A percentile compares a stretch with the other conserved stretches of the same genome.
Conservation (phyloP, 768 basidiomycete genomes). For the Mycena albidolilacea region DNA sequence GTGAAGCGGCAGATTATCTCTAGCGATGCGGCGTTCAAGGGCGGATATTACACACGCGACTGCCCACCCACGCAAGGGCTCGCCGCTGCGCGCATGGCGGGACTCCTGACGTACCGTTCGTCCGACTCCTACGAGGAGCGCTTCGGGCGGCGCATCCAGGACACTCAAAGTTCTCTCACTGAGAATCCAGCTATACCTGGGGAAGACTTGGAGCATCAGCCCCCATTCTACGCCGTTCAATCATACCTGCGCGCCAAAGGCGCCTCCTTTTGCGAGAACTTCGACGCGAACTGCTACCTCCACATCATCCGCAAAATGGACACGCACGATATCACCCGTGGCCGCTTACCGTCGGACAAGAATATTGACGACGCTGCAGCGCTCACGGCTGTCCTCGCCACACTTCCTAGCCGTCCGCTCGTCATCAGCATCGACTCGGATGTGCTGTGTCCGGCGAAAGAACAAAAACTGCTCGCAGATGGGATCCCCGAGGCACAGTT, state of each 20-base stretch:
- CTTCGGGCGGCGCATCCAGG: constrained; percentile 77
- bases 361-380: constrained; percentile 50
- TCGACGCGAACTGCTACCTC: constrained; percentile 96
- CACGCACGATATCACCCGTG: constrained; percentile 90
- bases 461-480: constrained; percentile 87
- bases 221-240: constrained; percentile 89
- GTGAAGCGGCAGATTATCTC: constrained; percentile 97
- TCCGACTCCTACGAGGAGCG: constrained; percentile 94
- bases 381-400: constrained; percentile 70
- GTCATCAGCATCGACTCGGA: constrained; percentile 95
- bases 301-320: constrained; percentile 92
- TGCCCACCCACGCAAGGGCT: constrained; percentile 87
- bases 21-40: constrained; percentile 88
- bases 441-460: constrained; percentile 91
- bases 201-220: constrained; percentile 64
- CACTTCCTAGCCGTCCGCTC: constrained; percentile 81
- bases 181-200: background rate
- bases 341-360: constrained; percentile 51
- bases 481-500: constrained; percentile 86
- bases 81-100: constrained; percentile 95
- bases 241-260: constrained; percentile 98
- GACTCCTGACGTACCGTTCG: constrained; percentile 92
- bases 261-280: constrained; percentile 93
- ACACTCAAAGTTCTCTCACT: background rate
- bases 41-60: constrained; percentile 81